Evolutionary conservation across 1,284 basidiomycete genomes (phyloP), one percentile per base, ranked within the genome.

Genomic region (Trametes hirsuta): DNA sequence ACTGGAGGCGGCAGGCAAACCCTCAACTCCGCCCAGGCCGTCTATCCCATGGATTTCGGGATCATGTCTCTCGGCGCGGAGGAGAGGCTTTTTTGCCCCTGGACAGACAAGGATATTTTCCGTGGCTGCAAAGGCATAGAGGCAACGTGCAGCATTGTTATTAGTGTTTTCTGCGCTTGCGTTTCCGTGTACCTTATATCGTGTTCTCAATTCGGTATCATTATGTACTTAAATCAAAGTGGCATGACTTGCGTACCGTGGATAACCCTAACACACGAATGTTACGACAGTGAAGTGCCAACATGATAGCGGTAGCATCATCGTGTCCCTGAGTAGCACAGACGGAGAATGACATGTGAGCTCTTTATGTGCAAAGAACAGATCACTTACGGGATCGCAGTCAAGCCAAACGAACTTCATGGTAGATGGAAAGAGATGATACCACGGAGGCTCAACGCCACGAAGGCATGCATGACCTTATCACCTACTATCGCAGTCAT

Each of bases 21-120:
- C 90, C 66, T 91, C 83, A 6, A 93, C 91, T 1, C 92, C 93
- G 0, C 86, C 91, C 1, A 95, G 80, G 0, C 93, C 93, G 64
- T 91, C 89, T 8, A 75, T 71, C 3, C 93, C 93, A 63, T 94
- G 93, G 47, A 95, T 95, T 68, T 91, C 86, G 5, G 89, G 67
- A 52, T 77, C 78, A n/a, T 74, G 71, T 44, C 72, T 65, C 4
- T 68, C 68, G 3, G 66, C 57, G 1, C 80, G 75, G n/a, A 83
- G 68, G 8, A 94, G 78, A 0, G 93, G 93, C 66, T 83, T 83
- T 2, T 76, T 65, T 0, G 88, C 88, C 3, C 93, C 93, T 1
- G 84, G 82, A 68, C 85, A 85, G 8, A 93, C 86, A 12, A 79
- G 83, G 51, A 92, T 71, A 42, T 79, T 65, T 2, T 74, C 66